A percentile compares a stretch with the other conserved stretches of the same genome.
Conservation (phyloP, 1,284 basidiomycete genomes). For the Fomitopsis pinicola region DNA sequence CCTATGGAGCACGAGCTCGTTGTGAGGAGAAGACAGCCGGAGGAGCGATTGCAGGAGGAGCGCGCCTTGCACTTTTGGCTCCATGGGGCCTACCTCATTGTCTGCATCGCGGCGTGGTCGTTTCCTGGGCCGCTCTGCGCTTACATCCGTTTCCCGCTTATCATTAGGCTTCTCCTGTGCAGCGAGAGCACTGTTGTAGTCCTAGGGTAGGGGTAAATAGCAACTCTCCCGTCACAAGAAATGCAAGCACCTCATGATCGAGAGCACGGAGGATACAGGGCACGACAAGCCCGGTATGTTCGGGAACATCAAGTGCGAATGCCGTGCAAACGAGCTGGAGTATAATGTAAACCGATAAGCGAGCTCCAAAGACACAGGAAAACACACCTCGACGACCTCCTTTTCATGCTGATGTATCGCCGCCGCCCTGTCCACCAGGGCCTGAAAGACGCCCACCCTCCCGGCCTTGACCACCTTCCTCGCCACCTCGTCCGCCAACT, state of each 20-base stretch:
- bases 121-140: slow-evolving; percentile 6
- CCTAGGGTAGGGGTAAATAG: slow-evolving; percentile 22
- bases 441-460: slow-evolving; percentile 65
- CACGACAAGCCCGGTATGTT: slow-evolving; percentile 35
- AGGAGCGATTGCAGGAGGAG: slow-evolving; percentile 81
- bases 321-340: slow-evolving; percentile 54
- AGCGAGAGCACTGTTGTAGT: slow-evolving; percentile 26
- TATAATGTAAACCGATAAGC: neutral
- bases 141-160: slow-evolving; percentile 6
- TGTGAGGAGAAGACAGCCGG: slow-evolving; percentile 59
- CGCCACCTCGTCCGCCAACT: slow-evolving; percentile 49
- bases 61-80: slow-evolving; percentile 82
- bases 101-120: slow-evolving; percentile 15
- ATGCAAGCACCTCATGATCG: slow-evolving; percentile 21
- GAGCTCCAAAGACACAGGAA: neutral
- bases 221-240: neutral
- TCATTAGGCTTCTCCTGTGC: neutral
- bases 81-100: slow-evolving; percentile 33
- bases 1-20: slow-evolving; percentile 68
- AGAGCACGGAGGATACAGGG: slow-evolving; percentile 48
- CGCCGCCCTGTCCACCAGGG: slow-evolving; percentile 65
- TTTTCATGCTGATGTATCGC: slow-evolving; percentile 38
- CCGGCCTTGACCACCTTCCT: slow-evolving; percentile 47
- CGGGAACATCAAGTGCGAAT: slow-evolving; percentile 47
- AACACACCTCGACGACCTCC: slow-evolving; percentile 45